Base-by-base conservation (phyloP, 2,329 filamentous ascomycete species). In the Colletotrichum horii region DNA sequence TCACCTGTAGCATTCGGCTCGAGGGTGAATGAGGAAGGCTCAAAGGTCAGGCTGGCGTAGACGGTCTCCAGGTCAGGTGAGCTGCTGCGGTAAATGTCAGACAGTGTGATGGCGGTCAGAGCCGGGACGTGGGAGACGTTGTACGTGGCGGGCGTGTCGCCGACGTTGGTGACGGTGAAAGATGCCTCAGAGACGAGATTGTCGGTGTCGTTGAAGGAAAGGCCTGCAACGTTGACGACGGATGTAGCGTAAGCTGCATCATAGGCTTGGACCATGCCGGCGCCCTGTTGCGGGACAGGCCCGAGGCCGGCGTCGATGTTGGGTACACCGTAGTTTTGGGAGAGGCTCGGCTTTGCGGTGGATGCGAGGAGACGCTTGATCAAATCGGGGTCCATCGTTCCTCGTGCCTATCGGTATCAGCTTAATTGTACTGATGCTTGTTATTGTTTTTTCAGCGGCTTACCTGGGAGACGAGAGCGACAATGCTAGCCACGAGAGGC, bases 191-290 rank as follows among this genome's bases (percentile, higher is more conserved):
- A 81, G 38, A 82, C 81, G 75, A 92, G 88, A 84, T 93, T 81
- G 77, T 90, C 89, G 0, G 91, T 92, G 80, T 93, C 92, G 79
- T 93, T 93, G 83, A 93, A 93, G 4, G 90, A 88, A 15, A 94
- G 82, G 79, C 88, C 90, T 8, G 89, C 89, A 12, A 86, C 87
- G 78, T 87, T 88, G 26, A 93, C 83, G 8, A 90, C 80, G 3
- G 88, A 88, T 3, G 86, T 90, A 7, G 88, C 84, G 77, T 89
- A 88, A 8, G 91, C 89, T 8, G 91, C 90, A 75, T 92, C 89
- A 76, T 89, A 89, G 5, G 90, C 91, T 78, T 92, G 89, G 48
- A 93, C 83, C 16, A 93, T 83, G 55, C 92, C 92, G 22, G 84
- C 89, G 16, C 92, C 92, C 78, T 93, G 90, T 79, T 93, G 91